Conservation (phyloP, 805 yeast genomes). For the Maudiozyma barnettii region DNA sequence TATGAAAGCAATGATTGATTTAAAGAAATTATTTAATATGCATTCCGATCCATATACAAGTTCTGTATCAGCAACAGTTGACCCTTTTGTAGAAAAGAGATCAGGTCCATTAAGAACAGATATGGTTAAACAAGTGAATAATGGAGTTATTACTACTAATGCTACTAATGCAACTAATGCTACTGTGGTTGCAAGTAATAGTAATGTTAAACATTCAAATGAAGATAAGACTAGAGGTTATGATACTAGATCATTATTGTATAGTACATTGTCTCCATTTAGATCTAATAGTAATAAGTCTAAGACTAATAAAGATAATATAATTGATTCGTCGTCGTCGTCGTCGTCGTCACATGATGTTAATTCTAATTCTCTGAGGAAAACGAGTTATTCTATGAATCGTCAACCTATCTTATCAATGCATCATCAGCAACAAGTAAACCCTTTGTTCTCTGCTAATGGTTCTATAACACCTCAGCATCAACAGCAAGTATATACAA, state of each 20-base stretch:
- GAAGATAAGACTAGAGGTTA: background rate
- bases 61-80: too few species aligned
- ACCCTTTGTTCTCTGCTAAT: background rate
- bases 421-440: background rate
- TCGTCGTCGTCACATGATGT: background rate
- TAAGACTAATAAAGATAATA: background rate
- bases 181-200: too few species aligned
- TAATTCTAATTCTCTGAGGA: background rate
- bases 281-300: background rate
- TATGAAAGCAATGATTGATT: slow-evolving; percentile 58
- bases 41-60: background rate
- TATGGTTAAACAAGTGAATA: background rate
- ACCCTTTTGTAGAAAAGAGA: background rate
- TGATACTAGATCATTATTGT: background rate
- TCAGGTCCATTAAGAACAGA: background rate
- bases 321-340: background rate
- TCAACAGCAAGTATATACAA: background rate
- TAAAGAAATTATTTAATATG: slow-evolving; percentile 10
- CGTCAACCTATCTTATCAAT: background rate
- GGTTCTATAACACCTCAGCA: too few species aligned
- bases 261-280: background rate
- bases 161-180: too few species aligned
- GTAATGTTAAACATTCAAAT: background rate
- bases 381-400: background rate
- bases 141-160: too few species aligned